Evolutionary conservation across 2,329 filamentous ascomycete genomes (phyloP), one percentile per base, ranked within the genome.

Genomic region (Fusarium sp.): DNA sequence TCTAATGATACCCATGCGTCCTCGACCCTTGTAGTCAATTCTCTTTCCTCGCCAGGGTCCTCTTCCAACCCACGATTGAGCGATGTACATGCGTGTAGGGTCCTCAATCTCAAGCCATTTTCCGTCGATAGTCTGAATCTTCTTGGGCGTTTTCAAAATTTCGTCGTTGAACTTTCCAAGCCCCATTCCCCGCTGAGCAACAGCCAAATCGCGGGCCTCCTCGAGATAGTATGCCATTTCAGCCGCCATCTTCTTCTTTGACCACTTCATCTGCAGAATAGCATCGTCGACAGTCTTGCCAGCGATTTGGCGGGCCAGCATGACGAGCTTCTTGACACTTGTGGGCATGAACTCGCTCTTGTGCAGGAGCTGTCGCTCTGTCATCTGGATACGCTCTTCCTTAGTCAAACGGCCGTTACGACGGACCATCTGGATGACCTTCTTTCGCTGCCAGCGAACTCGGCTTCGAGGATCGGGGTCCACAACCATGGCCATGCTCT

Each of bases 221-320:
- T 96, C 89, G 19, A 99, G 84, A 77, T 96, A 92, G 76, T 89
- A 90, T 72, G 88, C 84, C 28, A 98, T 89, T 76, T 97, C 93
- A 71, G 88, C 84, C 9, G 95, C 93, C 69, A 91, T 92, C 83
- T 94, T 95, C 88, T 99, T 99, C 84, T 93, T 93, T 79, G 91
- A 95, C 83, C 95, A 98, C 58, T 91, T 89, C 93, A 99, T 97
- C 85, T 99, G 96, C 57, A 92, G 82, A 71, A 98, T 93, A 16
- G 96, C 96, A 37, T 99, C 94, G 61, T 97, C 93, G 65, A 99
- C 85, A n/a, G 91, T 90, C 87, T 98, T 98, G 71, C 96, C 96
- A 4, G 90, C 87, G 76, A 99, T 96, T 82, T 98, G 96, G 58
- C 91, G 89, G 25, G 95, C 90, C 51, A 99, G 83, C 74, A 92